Percentiles rank a stretch among this genome's conserved stretches.
These are phyloP conservation scores for Rhynchosporium agropyri DNA, from an alignment of 2,329 filamentous ascomycete species.

Conservation along the genomic window DNA sequence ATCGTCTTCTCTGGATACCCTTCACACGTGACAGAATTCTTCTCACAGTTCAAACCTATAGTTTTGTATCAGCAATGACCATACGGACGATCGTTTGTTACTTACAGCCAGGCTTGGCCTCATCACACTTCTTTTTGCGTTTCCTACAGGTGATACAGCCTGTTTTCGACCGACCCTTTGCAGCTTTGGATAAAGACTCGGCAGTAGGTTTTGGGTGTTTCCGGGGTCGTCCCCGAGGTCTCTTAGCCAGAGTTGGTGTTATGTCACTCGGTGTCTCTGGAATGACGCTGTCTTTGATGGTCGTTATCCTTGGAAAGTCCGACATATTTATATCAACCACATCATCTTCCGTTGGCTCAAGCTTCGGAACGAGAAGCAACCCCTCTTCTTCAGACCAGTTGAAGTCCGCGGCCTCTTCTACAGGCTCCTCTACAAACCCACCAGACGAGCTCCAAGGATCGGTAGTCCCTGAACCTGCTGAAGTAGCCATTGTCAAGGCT, in stretches of 20 bases:
- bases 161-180: conserved; percentile 75
- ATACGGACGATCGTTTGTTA: conserved; percentile 28
- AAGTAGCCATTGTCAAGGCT: conserved; percentile 37
- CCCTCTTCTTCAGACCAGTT: conserved; percentile 43
- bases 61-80: conserved; percentile 21
- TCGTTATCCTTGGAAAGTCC: conserved; percentile 47
- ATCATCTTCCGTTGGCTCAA: conserved; percentile 49
- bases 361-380: conserved; percentile 53
- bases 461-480: conserved; percentile 35
- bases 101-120: conserved; percentile 68
- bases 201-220: conserved; percentile 69
- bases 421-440: conserved; percentile 34
- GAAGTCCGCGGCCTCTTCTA: conserved; percentile 34
- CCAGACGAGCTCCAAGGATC: conserved; percentile 40
- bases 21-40: conserved; percentile 90
- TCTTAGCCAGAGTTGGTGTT: conserved; percentile 48
- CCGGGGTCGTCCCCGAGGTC: conserved; percentile 77
- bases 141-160: conserved; percentile 69
- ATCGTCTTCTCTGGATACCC: conserved; percentile 85
- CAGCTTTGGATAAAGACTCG: conserved; percentile 64
- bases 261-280: conserved; percentile 27
- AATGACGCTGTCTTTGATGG: conserved; percentile 46
- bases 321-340: conserved; percentile 56
- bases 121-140: conserved; percentile 74
- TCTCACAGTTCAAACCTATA: conserved; percentile 82